Conservation (phyloP, 345 rosid genomes). For the Lepidium aucheri region DNA sequence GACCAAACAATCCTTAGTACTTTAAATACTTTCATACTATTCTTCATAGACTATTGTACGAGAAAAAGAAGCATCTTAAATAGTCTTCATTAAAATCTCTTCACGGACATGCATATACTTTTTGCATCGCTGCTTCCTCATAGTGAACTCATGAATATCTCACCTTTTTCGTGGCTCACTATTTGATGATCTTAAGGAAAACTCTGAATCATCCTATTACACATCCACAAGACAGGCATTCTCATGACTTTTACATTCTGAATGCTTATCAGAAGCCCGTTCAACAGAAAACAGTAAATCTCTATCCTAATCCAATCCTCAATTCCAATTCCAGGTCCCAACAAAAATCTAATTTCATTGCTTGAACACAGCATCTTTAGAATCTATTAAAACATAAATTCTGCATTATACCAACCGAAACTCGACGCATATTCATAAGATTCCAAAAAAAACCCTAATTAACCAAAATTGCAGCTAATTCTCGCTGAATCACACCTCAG, state of each 20-base stretch:
- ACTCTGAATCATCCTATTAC: not conserved
- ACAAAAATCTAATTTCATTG: not conserved
- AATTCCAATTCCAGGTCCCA: not conserved
- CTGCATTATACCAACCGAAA: not conserved
- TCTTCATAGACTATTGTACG: not conserved
- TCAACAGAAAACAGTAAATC: not conserved
- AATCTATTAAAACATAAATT: not conserved
- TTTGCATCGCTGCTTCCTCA: not conserved
- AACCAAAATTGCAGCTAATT: not conserved
- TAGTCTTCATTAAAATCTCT: not conserved
- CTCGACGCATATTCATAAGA: not conserved
- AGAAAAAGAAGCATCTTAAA: not conserved
- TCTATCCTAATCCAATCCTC: not conserved
- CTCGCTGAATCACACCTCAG: not conserved
- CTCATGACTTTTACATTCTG: not conserved
- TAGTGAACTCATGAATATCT: not conserved
- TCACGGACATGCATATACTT: not conserved
- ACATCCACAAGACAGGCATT: not conserved
- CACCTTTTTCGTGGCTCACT: not conserved
- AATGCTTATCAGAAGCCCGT: not conserved
- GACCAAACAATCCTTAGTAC: conserved; percentile 2
- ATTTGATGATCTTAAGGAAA: not conserved
- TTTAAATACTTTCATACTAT: not conserved
- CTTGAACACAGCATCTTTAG: not conserved
- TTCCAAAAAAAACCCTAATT: conserved; percentile 23